Evolutionary conservation across 2,329 filamentous ascomycete species (phyloP), one percentile per base, ranked within the genome.

Genomic region (Tolypocladium album): DNA sequence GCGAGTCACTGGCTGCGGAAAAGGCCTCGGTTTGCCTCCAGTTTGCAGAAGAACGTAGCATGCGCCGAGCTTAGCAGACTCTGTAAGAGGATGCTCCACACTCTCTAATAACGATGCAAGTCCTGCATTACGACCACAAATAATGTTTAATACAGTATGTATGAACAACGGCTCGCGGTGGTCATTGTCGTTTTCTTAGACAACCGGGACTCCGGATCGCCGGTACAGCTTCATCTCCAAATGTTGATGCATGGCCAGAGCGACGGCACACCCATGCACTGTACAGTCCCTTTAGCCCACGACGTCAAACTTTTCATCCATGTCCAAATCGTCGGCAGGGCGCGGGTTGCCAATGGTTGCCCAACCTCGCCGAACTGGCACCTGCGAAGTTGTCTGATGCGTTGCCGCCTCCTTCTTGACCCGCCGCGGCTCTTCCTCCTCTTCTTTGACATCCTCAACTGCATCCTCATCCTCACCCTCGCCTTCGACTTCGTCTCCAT

Each of bases 301-400:
- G 60, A 74, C 66, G 27, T 74, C 71, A 62, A 74, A 74, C 61
- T 68, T 69, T 50, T 68, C 66, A 7, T 72, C 71, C 57, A 70
- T 55, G 47, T 74, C 72, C 67, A 71, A 67, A 27, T 69, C 69
- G 34, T 66, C 65, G 27, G 61, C 60, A 56, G 63, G 65, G 17
- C 59, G 65, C 8, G 65, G 62, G 13, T 64, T 67, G 52, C 68
- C 62, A 56, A 72, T 60, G 11, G 71, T 63, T 36, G 71, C 70
- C 71, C 71, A 73, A 7, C 68, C 70, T 52, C 64, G 64, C 47
- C 68, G 69, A n/a, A 69, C 64, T 2, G 65, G 64, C 20, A 65
- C 60, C 22, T 60, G 62, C 4, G 64, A 59, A 11, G 59, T 53
- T 17, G 62, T 43, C 22, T 56, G 52, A 24, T 56, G 27, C 31